Evolutionary conservation across 257 asterid genomes (phyloP), one percentile per base, ranked within the genome.

Genomic region (Buddleja alternifolia): DNA sequence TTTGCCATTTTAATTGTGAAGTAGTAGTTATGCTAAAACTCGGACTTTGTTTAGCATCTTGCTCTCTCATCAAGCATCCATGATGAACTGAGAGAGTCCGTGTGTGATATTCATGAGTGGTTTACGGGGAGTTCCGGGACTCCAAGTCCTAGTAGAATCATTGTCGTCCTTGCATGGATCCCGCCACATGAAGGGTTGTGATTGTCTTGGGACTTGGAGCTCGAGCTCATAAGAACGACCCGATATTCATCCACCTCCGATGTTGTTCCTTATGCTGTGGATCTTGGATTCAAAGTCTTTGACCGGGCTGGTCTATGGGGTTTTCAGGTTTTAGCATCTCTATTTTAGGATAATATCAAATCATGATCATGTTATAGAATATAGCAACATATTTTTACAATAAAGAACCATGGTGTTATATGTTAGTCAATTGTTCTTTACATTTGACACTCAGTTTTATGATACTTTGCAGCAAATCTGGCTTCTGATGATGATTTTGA

Each of bases 401-500:
- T 29, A 42, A 19, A 29, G 56, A 36, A 47, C 53, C 37, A 54
- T 70, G 60, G 1, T 15, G 34, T 57, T 24, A 32, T 46, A 56
- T 39, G 24, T n/a, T 45, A 15, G 67, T 9, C 17, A 19, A 46
- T 17, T 65, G 32, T 63, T 69, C 34, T 1, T 54, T 14, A 14
- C 50, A 20, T 50, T 63, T 75, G 55, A 72, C 67, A 1, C 64
- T 5, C 16, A 36, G 21, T 65, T 71, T 55, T 66, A 8, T 71
- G 5, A 55, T 77, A 47, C 62, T 25, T 29, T 74, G 89, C 89
- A 86, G 96, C 96, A 60, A 75, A 86, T 69, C 56, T 77, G 63
- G 75, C 69, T 23, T 83, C 85, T 47, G 97, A 90, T 71, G 90
- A 86, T 60, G 93, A 83, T 63, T 37, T 65, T 48, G 76, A 11